Evolutionary conservation across 331 rosid genomes (phyloP), one percentile per base, ranked within the genome.

Genomic region (Acacia pycnantha): DNA sequence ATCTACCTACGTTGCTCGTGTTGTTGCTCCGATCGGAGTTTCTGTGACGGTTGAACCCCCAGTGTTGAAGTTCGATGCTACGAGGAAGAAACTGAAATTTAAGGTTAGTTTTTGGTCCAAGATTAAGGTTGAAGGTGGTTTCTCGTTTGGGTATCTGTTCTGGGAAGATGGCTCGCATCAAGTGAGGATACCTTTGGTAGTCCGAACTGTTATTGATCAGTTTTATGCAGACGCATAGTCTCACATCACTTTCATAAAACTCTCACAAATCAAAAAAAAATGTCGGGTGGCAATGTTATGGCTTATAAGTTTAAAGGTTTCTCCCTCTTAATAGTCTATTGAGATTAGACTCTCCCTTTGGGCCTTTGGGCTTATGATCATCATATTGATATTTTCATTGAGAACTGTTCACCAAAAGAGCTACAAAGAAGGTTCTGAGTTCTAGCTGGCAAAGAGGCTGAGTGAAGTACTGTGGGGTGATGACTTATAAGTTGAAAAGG

Each of bases 151-250:
- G 50, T 82, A 90, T 85, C 81, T 91, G 59, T 76, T 76, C 29
- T 90, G 88, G 93, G 87, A 83, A 88, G 91, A 88, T 86, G 91
- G 92, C 58, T 77, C 43, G 10, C 91, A 89, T 83, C 78, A 77
- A 37, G 95, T 91, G 76, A 89, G 90, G 75, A 89, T 88, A 74
- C 90, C 93, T 11, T 66, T 90, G 21, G 59, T 70, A n/a, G 90
- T 91, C 14, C 78, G 86, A 65, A 65, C 85, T 66, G 89, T 89
- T 72, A 86, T 83, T 44, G 56, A 77, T 65, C 75, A 77, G 48
- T 64, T 78, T 83, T 87, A 82, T 77, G 85, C 83, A 53, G 85
- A 70, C 68, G 68, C 90, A 33, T 65, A 65, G 44, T 18, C 13
- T 31, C 44, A 5, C 61, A 31, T 18, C 59, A 64, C 27, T 31